Base-by-base conservation (phyloP, 345 rosid genomes). In the Abelmoschus esculentus region DNA sequence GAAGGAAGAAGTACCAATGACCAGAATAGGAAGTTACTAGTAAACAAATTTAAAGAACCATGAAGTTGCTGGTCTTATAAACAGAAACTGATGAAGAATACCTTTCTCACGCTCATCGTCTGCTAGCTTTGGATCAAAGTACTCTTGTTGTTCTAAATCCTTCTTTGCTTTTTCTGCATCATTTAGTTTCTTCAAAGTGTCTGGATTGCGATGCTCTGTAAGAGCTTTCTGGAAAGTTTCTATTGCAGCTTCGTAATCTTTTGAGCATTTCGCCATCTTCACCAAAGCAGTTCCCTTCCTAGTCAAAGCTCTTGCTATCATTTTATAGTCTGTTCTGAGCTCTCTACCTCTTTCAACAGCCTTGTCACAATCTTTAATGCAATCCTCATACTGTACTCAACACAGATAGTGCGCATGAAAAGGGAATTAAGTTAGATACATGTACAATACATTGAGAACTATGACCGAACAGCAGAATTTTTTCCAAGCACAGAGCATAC, bases 51-150 rank as follows among this genome's bases (percentile, higher is more conserved):
- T 22, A 22, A 22, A 0, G 26, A 22, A 0, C 26, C 26, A 22
- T 22, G 26, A 22, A 22, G 26, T 22, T 22, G 26, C 26, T 22
- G 26, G 26, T 22, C 26, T 22, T 22, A 22, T 22, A 22, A 22
- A 22, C 26, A 22, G 26, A 22, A 22, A 22, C 26, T 22, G 26
- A 22, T 22, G 44, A 66, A 2, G 15, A 17, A 46, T 70, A 95
- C 99, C 97, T 92, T 96, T 96, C 82, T 96, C 99, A 15, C 99
- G 97, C 80, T 90, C 99, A 63, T 87, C 97, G 61, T 88, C 98
- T 7, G 97, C 99, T 36, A 89, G 71, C 50, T 70, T 80, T 0
- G 99, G 99, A 78, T 96, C 99, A 74, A 78, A 96, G 31, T 89
- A 85, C 73, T 96, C 99, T 72, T 87, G 88, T 63, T 92, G 99